A percentile compares a stretch with the other conserved stretches of the same genome.
Evolutionary conservation across 1,139 yeast genomes (phyloP).

Genomic region (Meyerozyma athensensis): DNA sequence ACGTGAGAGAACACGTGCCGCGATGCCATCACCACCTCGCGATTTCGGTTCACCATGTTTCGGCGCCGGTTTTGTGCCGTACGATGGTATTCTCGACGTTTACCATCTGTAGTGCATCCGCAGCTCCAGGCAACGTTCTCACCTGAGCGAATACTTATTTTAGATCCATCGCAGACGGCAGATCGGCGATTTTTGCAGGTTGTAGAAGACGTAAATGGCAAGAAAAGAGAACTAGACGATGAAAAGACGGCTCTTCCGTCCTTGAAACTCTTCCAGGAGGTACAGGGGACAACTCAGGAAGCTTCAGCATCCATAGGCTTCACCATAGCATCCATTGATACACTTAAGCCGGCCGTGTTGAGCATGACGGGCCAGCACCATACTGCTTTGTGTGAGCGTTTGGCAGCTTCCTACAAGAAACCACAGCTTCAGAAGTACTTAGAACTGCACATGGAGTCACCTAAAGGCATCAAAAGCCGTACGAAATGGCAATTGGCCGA

Average conservation of each 20-base stretch:
- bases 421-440: not conserved
- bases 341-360: not conserved
- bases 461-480: not conserved
- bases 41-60: not conserved
- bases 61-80: not conserved
- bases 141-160: slow-evolving; percentile 2
- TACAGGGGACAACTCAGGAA: not conserved
- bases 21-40: not conserved
- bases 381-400: not conserved
- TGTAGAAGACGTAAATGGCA: slow-evolving; percentile 9
- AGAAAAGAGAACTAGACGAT: slow-evolving; percentile 5
- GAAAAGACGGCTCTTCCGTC: not conserved
- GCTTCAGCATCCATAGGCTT: not conserved
- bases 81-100: slow-evolving; percentile 12
- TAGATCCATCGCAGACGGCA: slow-evolving; percentile 13
- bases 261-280: not conserved
- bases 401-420: not conserved
- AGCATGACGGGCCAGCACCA: not conserved
- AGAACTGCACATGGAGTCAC: not conserved
- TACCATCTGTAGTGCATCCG: slow-evolving; percentile 12
- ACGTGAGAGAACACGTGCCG: not conserved
- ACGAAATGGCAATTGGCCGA: slow-evolving; percentile 1
- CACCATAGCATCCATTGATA: not conserved
- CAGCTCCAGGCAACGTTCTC: slow-evolving; percentile 8
- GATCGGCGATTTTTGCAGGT: slow-evolving; percentile 13